Percentiles rank a stretch among this genome's conserved stretches.
Evolutionary conservation across 495 filamentous ascomycete species (phyloP).

Genomic region (Penicillium arizonense): DNA sequence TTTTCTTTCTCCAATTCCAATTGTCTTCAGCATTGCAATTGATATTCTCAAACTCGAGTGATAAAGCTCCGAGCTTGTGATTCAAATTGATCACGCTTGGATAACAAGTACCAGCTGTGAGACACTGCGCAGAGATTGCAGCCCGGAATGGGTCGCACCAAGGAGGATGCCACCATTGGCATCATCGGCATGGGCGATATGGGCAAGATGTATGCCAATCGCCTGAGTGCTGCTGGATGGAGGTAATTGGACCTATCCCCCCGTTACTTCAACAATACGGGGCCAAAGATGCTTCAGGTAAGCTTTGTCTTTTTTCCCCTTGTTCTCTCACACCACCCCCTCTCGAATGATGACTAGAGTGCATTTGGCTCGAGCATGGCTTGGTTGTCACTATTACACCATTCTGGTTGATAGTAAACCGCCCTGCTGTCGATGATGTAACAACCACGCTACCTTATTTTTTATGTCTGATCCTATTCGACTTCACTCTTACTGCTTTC

Average conservation of each 20-base stretch:
- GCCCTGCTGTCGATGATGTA: slow-evolving; percentile 82
- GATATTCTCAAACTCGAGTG: slow-evolving; percentile 13
- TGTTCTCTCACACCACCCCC: slow-evolving; percentile 12
- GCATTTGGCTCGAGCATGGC: slow-evolving; percentile 99
- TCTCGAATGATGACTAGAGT: slow-evolving; percentile 94
- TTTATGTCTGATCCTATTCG: slow-evolving; percentile 69
- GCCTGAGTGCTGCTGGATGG: slow-evolving; percentile 88
- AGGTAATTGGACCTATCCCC: slow-evolving; percentile 59
- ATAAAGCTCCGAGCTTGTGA: slow-evolving; percentile 1
- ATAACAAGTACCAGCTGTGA: background rate
- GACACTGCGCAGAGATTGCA: background rate
- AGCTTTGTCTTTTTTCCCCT: slow-evolving; percentile 20
- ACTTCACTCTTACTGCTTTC: slow-evolving; percentile 9
- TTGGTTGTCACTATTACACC: slow-evolving; percentile 37
- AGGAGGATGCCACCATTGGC: slow-evolving; percentile 72
- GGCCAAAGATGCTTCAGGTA: slow-evolving; percentile 22
- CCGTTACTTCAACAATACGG: slow-evolving; percentile 11
- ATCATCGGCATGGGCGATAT: slow-evolving; percentile 99
- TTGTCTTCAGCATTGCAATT: slow-evolving; percentile 11
- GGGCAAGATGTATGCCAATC: slow-evolving; percentile 97
- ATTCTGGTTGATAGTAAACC: slow-evolving; percentile 50
- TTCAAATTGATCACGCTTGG: background rate
- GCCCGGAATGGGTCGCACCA: slow-evolving; percentile 41
- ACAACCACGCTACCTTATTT: slow-evolving; percentile 95
- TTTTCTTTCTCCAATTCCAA: slow-evolving; percentile 16